Conservation (phyloP, 2,329 filamentous ascomycete species). For the Alternaria brassicae region DNA sequence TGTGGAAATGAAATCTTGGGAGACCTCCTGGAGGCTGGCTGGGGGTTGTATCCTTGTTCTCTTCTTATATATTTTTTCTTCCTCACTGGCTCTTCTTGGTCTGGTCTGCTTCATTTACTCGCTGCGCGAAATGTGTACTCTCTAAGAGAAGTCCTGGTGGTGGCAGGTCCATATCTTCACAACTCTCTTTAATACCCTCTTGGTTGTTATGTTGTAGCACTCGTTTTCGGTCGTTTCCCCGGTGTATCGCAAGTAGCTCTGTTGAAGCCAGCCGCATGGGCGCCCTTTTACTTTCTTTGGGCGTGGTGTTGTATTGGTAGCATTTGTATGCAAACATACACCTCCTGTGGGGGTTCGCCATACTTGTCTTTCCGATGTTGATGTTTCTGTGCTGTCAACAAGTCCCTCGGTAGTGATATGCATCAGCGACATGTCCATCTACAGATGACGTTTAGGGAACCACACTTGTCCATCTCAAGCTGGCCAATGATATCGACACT, state of each 20-base stretch:
- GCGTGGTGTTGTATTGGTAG: not conserved
- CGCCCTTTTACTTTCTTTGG: not conserved
- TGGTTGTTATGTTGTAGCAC: not conserved
- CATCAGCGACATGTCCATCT: not conserved
- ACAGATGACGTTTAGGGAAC: not conserved
- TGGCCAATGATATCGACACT: too few species aligned
- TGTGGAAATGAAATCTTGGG: conserved; percentile 5
- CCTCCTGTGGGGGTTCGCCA: conserved; percentile 1
- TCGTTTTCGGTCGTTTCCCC: not conserved
- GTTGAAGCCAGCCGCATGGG: not conserved
- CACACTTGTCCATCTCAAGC: too few species aligned
- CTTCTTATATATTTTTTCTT: not conserved
- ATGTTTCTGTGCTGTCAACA: not conserved
- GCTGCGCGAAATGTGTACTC: not conserved
- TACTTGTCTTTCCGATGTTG: not conserved
- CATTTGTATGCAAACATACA: not conserved
- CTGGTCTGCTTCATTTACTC: not conserved
- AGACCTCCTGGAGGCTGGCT: not conserved
- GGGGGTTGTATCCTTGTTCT: not conserved
- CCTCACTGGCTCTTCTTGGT: not conserved
- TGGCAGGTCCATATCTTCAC: conserved; percentile 1
- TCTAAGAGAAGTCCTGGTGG: not conserved
- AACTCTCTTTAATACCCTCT: conserved; percentile 5
- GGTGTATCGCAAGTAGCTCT: not conserved
- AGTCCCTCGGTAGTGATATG: not conserved